Percentiles rank a stretch among this genome's conserved stretches.
These are phyloP conservation scores for Tillandsia fasciculata DNA, from an alignment of 176 grass and related monocot genomes.

Conservation along the genomic window DNA sequence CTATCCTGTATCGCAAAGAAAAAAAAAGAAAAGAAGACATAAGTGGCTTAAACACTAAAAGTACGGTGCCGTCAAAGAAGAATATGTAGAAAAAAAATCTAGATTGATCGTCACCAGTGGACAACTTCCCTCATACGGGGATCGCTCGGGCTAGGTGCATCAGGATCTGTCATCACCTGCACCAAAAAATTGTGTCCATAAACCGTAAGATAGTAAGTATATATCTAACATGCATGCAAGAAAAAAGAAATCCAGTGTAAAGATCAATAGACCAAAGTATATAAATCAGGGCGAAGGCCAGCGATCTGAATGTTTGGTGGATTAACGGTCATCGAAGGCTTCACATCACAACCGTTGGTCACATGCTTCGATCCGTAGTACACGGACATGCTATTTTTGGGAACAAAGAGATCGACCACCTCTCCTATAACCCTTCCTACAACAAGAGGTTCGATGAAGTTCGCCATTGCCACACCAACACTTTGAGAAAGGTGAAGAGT, in stretches of 20 bases:
- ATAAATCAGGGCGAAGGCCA: constrained; percentile 35
- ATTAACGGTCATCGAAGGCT: constrained; percentile 25
- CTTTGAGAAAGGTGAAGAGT: background rate
- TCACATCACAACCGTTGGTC: constrained; percentile 58
- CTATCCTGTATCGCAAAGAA: background rate
- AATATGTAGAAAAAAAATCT: background rate
- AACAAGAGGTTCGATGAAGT: constrained; percentile 52
- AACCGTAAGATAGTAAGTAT: background rate
- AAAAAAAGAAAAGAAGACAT: background rate
- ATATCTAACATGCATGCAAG: background rate
- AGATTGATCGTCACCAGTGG: constrained; percentile 41
- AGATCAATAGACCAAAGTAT: constrained; percentile 40
- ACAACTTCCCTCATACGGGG: constrained; percentile 63
- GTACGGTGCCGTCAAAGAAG: background rate
- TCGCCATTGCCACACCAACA: constrained; percentile 16
- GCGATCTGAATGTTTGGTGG: constrained; percentile 37
- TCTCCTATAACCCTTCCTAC: constrained; percentile 73
- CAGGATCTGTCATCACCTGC: constrained; percentile 71
- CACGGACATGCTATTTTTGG: constrained; percentile 37
- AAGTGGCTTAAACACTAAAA: constrained; percentile 2
- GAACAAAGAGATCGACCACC: constrained; percentile 66
- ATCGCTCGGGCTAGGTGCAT: constrained; percentile 76
- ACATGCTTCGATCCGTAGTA: constrained; percentile 47
- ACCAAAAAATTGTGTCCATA: background rate
- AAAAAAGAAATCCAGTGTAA: background rate